Conservation (phyloP, 805 yeast species). For the Helenozyma baotianmanensis region DNA sequence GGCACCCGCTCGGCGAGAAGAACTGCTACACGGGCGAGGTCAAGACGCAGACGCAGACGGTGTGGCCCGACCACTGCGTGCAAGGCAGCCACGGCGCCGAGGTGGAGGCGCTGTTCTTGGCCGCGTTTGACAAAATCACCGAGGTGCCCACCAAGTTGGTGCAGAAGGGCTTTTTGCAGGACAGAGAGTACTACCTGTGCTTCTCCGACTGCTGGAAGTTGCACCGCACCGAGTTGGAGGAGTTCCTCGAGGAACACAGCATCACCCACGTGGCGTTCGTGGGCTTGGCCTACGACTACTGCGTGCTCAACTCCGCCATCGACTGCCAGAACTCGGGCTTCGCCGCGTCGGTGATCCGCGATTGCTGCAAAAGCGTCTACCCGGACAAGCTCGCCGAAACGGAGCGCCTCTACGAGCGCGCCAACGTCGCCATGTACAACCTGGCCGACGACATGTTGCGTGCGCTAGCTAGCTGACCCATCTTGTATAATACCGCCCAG, state of each 20-base stretch:
- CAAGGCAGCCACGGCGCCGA: conserved; percentile 65
- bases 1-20: conserved; percentile 42
- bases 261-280: conserved; percentile 65
- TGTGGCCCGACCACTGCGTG: conserved; percentile 94
- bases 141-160: conserved; percentile 40
- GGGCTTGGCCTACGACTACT: conserved; percentile 84
- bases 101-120: conserved; percentile 48
- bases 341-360: conserved; percentile 55
- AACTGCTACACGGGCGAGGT: conserved; percentile 22
- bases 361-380: conserved; percentile 53
- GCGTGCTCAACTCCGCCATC: conserved; percentile 74
- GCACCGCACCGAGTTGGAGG: conserved; percentile 62
- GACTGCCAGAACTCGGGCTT: conserved; percentile 64
- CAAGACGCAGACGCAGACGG: conserved; percentile 35
- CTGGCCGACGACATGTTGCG: too few species aligned
- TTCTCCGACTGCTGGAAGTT: conserved; percentile 75
- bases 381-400: conserved; percentile 36
- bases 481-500: too few species aligned
- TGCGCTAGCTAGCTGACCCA: too few species aligned
- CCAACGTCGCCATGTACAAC: conserved; percentile 27
- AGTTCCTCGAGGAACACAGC: conserved; percentile 38
- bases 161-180: conserved; percentile 65
- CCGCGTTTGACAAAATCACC: conserved; percentile 29
- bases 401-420: conserved; percentile 26
- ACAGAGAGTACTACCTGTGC: conserved; percentile 84